Base-by-base conservation (phyloP, 495 filamentous ascomycete species). In the Penicillium cosmopolitanum region DNA sequence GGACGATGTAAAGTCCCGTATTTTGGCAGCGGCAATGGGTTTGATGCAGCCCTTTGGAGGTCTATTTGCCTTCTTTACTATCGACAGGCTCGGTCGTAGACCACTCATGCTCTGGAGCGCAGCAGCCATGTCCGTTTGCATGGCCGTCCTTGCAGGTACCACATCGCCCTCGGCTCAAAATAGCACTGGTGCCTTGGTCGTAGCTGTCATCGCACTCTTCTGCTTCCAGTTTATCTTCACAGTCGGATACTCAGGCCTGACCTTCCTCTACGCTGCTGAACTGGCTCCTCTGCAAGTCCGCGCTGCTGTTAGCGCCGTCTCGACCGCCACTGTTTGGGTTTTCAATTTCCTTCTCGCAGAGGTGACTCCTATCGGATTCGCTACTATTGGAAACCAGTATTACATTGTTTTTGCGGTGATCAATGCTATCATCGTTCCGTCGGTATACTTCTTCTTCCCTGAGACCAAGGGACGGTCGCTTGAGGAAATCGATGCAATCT, bases 401-500 rank as follows among this genome's bases (percentile, higher is more conserved):
- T 83, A 80, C 58, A 81, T 84, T 58, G 71, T 83, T 43, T 84
- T 76, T 54, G 77, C 77, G 0, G 67, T 72, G 7, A 62, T 82
- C 44, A 81, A 82, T 34, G 78, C 78, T 12, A 72, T 72, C 53
- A 79, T 84, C 44, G 71, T 77, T 10, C 68, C 72, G 0, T 74
- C 66, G 4, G 83, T 86, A 11, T 87, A 85, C 70, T 83, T 86
- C 63, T 80, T 84, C 59, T 85, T 75, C 64, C 83, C 82, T 0
- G 83, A 85, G 67, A 85, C 82, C 10, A 80, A 83, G 23, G 72
- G 72, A 5, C 82, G 87, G 18, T 85, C 85, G 4, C 81, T 92
- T n/a, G 89, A 92, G 64, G 89, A 91, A 68, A 90, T 92, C 56
- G 89, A 91, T 66, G 82, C 89, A 60, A 87, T 89, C 62, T 89